Evolutionary conservation across 1,139 yeast species (phyloP).

Genomic region (Hansenula lynferdii): DNA sequence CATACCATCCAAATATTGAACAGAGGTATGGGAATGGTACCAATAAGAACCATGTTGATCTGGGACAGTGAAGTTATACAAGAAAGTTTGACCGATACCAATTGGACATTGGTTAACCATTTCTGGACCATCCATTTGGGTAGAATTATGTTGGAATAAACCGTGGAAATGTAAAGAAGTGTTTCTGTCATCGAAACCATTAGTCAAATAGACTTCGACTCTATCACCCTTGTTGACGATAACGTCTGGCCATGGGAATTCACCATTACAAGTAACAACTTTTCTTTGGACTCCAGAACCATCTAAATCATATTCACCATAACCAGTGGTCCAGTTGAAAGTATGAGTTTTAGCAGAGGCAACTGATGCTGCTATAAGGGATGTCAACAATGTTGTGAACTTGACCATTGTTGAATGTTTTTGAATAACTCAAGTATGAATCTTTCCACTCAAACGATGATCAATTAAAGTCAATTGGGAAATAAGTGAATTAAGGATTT

Average conservation of each 20-base stretch:
- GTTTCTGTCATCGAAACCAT: conserved; percentile 60
- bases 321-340: conserved; percentile 70
- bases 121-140: conserved; percentile 86
- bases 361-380: conserved; percentile 15
- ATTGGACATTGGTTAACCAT: conserved; percentile 86
- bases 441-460: too few relatives aligned
- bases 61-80: conserved; percentile 75
- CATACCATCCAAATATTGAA: conserved; percentile 91
- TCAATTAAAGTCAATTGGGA: too few relatives aligned
- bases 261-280: conserved; percentile 75
- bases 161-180: conserved; percentile 93
- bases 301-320: conserved; percentile 73
- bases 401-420: conserved; percentile 9
- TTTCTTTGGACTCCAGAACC: conserved; percentile 50
- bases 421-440: not conserved
- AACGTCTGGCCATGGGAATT: conserved; percentile 83
- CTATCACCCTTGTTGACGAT: conserved; percentile 72
- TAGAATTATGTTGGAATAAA: conserved; percentile 69
- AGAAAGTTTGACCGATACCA: conserved; percentile 63
- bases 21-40: conserved; percentile 89
- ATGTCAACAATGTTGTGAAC: conserved; percentile 12
- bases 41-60: conserved; percentile 87
- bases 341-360: conserved; percentile 50
- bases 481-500: too few relatives aligned
- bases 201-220: conserved; percentile 61